phyloP scores from a whole-genome alignment of 805 yeast species.

The Metschnikowia kunwiensis region DNA sequence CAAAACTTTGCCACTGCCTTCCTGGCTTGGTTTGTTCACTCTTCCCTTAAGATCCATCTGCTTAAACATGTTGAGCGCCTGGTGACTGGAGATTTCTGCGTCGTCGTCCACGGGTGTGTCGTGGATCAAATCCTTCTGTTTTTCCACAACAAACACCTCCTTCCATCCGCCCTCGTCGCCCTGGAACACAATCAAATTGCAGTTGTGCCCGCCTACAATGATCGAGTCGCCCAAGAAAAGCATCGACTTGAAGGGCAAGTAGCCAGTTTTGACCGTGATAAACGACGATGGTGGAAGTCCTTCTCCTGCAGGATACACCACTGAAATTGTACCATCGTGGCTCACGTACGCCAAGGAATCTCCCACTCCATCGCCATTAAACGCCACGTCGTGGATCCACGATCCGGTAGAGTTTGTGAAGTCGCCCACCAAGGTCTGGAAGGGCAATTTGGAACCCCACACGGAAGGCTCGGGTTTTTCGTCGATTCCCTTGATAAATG shows the following conservation, averaged over 20 bases:
- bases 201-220: conserved; percentile 88
- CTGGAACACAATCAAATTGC: conserved; percentile 82
- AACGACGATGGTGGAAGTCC: conserved; percentile 60
- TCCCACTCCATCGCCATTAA: conserved; percentile 64
- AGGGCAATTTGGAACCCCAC: conserved; percentile 96
- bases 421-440: conserved; percentile 87
- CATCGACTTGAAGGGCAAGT: conserved; percentile 77
- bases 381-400: conserved; percentile 89
- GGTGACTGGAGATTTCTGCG: conserved; percentile 62
- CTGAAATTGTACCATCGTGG: conserved; percentile 80
- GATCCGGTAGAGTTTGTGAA: conserved; percentile 65
- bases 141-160: conserved; percentile 56
- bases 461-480: conserved; percentile 72
- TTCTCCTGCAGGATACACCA: conserved; percentile 75
- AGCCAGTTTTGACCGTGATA: conserved; percentile 56
- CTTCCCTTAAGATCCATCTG: conserved; percentile 95
- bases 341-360: conserved; percentile 76
- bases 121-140: conserved; percentile 38
- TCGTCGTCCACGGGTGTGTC: conserved; percentile 51
- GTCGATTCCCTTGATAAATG: conserved; percentile 86
- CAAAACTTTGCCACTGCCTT: conserved; percentile 40
- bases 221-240: conserved; percentile 65
- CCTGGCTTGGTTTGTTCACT: conserved; percentile 39
- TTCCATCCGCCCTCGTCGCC: conserved; percentile 66
- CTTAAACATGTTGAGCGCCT: conserved; percentile 89